Conservation (phyloP, 2,329 filamentous ascomycete genomes). For the Ophiostoma sp. region DNA sequence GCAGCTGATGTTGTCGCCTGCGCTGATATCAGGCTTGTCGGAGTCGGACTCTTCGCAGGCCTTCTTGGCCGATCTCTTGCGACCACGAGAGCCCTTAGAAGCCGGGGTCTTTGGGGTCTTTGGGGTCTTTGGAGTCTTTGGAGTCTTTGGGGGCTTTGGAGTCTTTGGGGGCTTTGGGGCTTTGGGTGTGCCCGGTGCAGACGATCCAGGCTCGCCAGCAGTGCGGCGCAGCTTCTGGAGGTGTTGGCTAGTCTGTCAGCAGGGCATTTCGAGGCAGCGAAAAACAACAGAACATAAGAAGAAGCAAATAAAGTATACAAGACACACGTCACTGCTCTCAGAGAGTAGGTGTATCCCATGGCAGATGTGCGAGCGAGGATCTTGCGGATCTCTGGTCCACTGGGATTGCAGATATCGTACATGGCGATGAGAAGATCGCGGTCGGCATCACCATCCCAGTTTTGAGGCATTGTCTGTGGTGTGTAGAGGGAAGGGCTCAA, state of each 20-base stretch:
- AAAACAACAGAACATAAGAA: not conserved
- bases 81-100: constrained; percentile 23
- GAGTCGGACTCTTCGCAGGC: not conserved
- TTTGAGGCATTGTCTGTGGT: constrained; percentile 19
- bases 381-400: constrained; percentile 28
- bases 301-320: not conserved
- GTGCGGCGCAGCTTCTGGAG: not conserved
- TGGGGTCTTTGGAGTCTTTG: not conserved
- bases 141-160: not conserved
- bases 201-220: not conserved
- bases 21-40: constrained; percentile 9
- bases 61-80: constrained; percentile 18
- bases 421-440: constrained; percentile 32
- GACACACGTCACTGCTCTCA: constrained; percentile 33
- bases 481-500: not conserved
- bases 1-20: not conserved
- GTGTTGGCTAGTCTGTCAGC: not conserved
- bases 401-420: constrained; percentile 28
- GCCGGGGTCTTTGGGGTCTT: constrained; percentile 20
- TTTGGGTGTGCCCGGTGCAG: not conserved
- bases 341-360: constrained; percentile 30
- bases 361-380: constrained; percentile 29
- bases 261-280: too few relatives aligned
- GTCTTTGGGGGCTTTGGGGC: not conserved
- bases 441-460: constrained; percentile 31